A percentile compares a stretch with the other conserved stretches of the same genome.
Conservation (phyloP, 1,139 yeast genomes). For the Meyerozyma athensensis region DNA sequence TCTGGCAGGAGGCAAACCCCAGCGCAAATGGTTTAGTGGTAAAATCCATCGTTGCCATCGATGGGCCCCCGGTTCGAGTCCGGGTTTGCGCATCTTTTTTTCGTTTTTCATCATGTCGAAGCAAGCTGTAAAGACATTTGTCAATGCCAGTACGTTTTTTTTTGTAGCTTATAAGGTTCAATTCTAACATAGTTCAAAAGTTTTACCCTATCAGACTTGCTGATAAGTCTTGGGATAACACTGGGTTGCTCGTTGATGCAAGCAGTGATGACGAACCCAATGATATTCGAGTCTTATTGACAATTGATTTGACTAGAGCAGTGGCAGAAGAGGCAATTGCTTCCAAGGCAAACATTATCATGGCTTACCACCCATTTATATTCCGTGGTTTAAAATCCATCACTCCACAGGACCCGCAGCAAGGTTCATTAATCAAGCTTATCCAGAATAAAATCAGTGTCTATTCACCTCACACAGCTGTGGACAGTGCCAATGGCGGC, state of each 20-base stretch:
- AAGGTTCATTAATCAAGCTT: conserved; percentile 64
- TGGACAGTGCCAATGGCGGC: conserved; percentile 88
- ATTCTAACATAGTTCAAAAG: conserved; percentile 45
- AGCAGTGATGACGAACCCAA: conserved; percentile 20
- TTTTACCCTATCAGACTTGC: conserved; percentile 73
- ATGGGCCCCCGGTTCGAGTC: conserved; percentile 18
- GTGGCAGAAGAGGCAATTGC: conserved; percentile 84
- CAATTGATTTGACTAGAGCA: conserved; percentile 78
- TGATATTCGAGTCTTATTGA: conserved; percentile 51
- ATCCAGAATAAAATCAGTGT: conserved; percentile 78
- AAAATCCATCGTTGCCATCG: conserved; percentile 18
- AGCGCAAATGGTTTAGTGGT: conserved; percentile 19
- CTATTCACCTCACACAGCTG: conserved; percentile 93
- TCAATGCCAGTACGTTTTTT: conserved; percentile 35
- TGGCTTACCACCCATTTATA: conserved; percentile 95
- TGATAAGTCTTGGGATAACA: conserved; percentile 89
- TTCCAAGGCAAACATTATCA: conserved; percentile 46
- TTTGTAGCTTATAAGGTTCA: background rate
- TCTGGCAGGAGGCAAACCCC: conserved; percentile 74
- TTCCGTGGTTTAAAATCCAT: conserved; percentile 85
- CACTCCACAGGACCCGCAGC: conserved; percentile 70
- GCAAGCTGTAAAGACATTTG: conserved; percentile 40
- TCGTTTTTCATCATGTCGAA: conserved; percentile 23
- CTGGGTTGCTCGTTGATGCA: conserved; percentile 79
- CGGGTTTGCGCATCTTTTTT: conserved; percentile 21